Evolutionary conservation across 305 asterid species (phyloP), one percentile per base, ranked within the genome.

Genomic region (Fraxinus ornus): DNA sequence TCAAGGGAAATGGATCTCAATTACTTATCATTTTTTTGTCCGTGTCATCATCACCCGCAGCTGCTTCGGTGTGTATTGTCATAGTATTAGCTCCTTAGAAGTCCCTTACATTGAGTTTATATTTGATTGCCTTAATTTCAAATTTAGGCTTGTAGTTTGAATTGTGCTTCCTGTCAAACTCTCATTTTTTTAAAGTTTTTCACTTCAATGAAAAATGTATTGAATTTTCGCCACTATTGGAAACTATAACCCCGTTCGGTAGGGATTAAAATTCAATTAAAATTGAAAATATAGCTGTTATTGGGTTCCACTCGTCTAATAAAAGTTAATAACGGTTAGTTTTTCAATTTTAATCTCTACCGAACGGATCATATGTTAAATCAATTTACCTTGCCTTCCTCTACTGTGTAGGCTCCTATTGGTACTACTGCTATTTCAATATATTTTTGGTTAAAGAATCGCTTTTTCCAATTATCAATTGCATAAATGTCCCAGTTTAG

Each of bases 381-480:
- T 36, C 66, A 76, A 47, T 28, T 17, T 24, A n/a, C 68, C 86
- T 68, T 87, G 90, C 75, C 89, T 90, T 57, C 6, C 19, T 64
- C 73, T 64, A 3, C 32, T 64, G 73, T 22, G 73, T 24, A 10
- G 36, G 35, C 7, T 64, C 36, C n/a, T 64, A 22, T 7, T 24
- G 28, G 30, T 62, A 4, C 70, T 62, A 0, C 32, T 19, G 71
- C 4, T 21, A 60, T 62, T 22, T 62, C 32, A 13, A 0, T 15
- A 39, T 7, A 7, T 39, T 26, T 26, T n/a, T n/a, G 13, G 71
- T 21, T 5, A 22, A 64, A 24, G 12, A 35, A 10, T 64, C 72
- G 0, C 33, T 2, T 22, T 62, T 62, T 7, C 30, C 12, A 1
- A n/a, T 60, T 60, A 19, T 60, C 30, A n/a, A 1, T 60, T 49